Evolutionary conservation across 2,329 filamentous ascomycete species (phyloP).

Genomic region (Fusarium sp.): DNA sequence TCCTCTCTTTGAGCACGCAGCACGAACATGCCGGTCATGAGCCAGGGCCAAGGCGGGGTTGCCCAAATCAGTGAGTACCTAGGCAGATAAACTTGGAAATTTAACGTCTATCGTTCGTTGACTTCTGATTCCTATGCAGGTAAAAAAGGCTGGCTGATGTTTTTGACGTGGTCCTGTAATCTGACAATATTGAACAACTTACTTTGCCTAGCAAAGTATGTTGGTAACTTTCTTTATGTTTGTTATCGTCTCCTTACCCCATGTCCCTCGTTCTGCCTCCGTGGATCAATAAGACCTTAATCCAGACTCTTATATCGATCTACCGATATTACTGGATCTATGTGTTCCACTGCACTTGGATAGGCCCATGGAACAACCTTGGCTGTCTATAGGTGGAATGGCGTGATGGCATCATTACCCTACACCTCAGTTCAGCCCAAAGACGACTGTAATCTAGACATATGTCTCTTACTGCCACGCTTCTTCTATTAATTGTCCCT

Average conservation of each 20-base stretch:
- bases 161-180: slow-evolving; percentile 5
- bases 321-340: slow-evolving; percentile 24
- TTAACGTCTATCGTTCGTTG: not conserved
- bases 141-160: slow-evolving; percentile 1
- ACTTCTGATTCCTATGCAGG: not conserved
- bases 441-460: not conserved
- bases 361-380: not conserved
- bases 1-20: slow-evolving; percentile 32
- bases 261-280: slow-evolving; percentile 1
- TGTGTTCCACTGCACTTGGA: slow-evolving; percentile 4
- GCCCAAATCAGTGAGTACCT: slow-evolving; percentile 34
- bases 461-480: not conserved
- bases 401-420: slow-evolving; percentile 11
- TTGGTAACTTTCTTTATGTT: slow-evolving; percentile 6
- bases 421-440: slow-evolving; percentile 11
- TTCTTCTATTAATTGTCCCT: not conserved
- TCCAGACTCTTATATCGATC: slow-evolving; percentile 25
- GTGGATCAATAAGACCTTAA: slow-evolving; percentile 21
- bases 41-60: slow-evolving; percentile 39
- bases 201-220: slow-evolving; percentile 1
- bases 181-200: not conserved
- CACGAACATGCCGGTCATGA: slow-evolving; percentile 43
- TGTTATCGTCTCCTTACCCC: slow-evolving; percentile 5
- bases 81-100: not conserved
- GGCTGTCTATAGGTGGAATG: slow-evolving; percentile 5